A percentile compares a stretch with the other conserved stretches of the same genome.
Conservation (phyloP, 257 asterid species). For the Nemophila menziesii region DNA sequence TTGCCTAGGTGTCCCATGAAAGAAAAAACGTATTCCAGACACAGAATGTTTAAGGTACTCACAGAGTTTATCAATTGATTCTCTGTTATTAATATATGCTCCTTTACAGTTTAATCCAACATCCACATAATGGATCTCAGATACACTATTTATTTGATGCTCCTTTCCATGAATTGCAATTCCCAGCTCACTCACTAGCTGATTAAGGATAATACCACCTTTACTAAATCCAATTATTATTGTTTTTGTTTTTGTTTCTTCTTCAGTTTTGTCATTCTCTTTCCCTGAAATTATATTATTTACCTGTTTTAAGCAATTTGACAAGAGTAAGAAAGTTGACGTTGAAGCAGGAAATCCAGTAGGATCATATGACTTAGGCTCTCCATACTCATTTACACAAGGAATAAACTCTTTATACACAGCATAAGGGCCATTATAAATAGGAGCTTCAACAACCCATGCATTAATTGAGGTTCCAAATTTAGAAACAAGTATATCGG, state of each 20-base stretch:
- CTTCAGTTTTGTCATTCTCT: constrained; percentile 35
- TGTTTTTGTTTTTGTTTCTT: constrained; percentile 49
- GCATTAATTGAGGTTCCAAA: constrained; percentile 76
- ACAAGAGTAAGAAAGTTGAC: constrained; percentile 51
- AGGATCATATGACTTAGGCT: constrained; percentile 67
- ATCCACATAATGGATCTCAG: constrained; percentile 85
- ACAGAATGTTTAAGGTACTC: constrained; percentile 32
- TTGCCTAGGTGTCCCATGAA: constrained; percentile 95
- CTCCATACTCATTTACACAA: constrained; percentile 58
- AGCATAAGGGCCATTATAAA: constrained; percentile 78
- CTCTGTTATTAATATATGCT: constrained; percentile 63
- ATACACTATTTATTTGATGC: constrained; percentile 46
- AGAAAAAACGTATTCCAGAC: constrained; percentile 44
- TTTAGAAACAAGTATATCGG: constrained; percentile 67
- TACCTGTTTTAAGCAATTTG: constrained; percentile 66
- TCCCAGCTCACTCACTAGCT: constrained; percentile 73
- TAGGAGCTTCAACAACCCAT: constrained; percentile 74
- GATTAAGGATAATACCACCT: constrained; percentile 84
- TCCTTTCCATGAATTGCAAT: constrained; percentile 20
- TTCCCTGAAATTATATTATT: constrained; percentile 29
- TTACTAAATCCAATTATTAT: constrained; percentile 83
- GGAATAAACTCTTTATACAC: constrained; percentile 87
- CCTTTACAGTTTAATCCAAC: constrained; percentile 78
- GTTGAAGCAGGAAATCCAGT: constrained; percentile 79
- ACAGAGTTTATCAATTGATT: constrained; percentile 41